Evolutionary conservation across 2,329 filamentous ascomycete species (phyloP), one percentile per base, ranked within the genome.

Genomic region (Fusarium haematococcum): DNA sequence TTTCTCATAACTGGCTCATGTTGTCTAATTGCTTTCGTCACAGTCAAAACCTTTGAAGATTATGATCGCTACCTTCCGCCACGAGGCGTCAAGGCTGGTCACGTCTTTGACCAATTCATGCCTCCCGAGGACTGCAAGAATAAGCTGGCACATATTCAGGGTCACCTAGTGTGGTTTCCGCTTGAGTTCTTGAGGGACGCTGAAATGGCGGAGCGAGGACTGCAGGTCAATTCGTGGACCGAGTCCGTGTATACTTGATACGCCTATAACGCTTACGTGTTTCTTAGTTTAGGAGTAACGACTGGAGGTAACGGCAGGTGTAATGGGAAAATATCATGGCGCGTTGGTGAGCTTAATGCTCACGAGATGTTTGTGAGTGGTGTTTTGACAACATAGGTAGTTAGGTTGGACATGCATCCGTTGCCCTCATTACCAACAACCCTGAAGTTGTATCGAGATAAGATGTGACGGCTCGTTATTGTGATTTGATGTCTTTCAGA

Each of bases 81-180:
- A 1, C 89, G 90, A 58, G 90, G 92, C 6, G 89, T 93, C 71
- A 97, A 94, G 82, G 85, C 95, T 4, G 96, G 97, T 0, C 97
- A 98, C 83, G 88, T 98, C 68, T 97, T 94, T 78, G 95, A 97
- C 81, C 90, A 90, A 68, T 94, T 93, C 82, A 88, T 93, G 81
- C 92, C 93, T 0, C 89, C 91, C 0, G 87, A 91, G 27, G 92
- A 97, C 65, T 91, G 97, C 8, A 89, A 94, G 18, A 82, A 88
- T 74, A 95, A 96, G 82, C 85, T 98, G 59, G 91, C 95, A 77
- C 88, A 92, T 79, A 91, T 98, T 75, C 92, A 91, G 84, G 96
- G 96, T 0, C 96, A 98, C 85, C 83, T 98, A 45, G 96, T 98
- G 8, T 97, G 94, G 94, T 96, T 98, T 92, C 95, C 95, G n/a